Conservation (phyloP, 192 early-diverging fungal genomes). For the Coemansia erecta region DNA sequence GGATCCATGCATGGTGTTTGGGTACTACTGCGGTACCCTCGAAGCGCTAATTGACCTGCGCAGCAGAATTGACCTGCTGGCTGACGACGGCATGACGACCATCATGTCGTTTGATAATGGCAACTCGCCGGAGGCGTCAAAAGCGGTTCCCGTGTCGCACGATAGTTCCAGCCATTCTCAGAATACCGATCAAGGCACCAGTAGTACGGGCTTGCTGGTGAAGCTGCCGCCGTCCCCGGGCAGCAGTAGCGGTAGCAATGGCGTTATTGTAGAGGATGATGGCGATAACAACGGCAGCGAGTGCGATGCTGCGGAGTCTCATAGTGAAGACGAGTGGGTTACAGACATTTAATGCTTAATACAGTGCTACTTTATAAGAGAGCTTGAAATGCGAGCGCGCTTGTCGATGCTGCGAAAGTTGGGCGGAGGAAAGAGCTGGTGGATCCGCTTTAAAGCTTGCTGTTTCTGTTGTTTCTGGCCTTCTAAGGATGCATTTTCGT, state of each 20-base stretch:
- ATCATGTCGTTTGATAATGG: conserved; percentile 46
- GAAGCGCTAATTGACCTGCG: conserved; percentile 42
- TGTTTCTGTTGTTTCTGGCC: not conserved
- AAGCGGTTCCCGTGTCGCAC: not conserved
- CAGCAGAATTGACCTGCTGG: conserved; percentile 39
- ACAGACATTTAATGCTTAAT: conserved; percentile 41
- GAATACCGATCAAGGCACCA: too few species aligned
- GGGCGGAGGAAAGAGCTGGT: conserved; percentile 38
- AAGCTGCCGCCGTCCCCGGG: conserved; percentile 14
- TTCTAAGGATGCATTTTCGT: too few species aligned
- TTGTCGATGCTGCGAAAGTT: conserved; percentile 44
- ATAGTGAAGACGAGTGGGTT: conserved; percentile 47
- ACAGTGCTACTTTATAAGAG: conserved; percentile 11
- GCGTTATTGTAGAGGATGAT: conserved; percentile 2
- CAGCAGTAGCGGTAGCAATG: conserved; percentile 6
- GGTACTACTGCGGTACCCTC: conserved; percentile 64
- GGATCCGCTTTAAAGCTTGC: conserved; percentile 25
- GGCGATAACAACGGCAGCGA: not conserved
- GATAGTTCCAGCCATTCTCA: too few species aligned
- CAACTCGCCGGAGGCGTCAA: conserved; percentile 17
- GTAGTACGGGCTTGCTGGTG: not conserved
- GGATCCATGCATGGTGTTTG: conserved; percentile 93
- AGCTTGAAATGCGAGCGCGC: conserved; percentile 36
- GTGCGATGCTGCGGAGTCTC: conserved; percentile 7
- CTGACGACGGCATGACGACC: conserved; percentile 37